These are phyloP conservation scores for Geranomyces variabilis DNA, from an alignment of 192 early-diverging fungal genomes.

Conservation along the genomic window DNA sequence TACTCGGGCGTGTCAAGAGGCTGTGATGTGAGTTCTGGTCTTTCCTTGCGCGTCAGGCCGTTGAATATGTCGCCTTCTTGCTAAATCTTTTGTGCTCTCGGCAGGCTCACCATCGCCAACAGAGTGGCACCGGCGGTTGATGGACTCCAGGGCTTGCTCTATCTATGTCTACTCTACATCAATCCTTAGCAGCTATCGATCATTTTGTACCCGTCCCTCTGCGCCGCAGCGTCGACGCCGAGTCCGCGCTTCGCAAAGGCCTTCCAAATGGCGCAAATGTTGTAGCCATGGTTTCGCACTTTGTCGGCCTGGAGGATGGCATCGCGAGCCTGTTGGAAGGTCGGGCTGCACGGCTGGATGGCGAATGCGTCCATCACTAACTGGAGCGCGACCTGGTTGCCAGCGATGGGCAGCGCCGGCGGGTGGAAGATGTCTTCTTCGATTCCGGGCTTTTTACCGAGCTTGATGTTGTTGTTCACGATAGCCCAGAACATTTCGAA, in stretches of 20 bases:
- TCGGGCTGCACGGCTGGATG: constrained; percentile 69
- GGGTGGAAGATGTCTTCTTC: constrained; percentile 10
- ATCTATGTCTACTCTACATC: no score
- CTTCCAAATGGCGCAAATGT: constrained; percentile 57
- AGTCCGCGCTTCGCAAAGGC: constrained; percentile 73
- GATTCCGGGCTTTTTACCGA: constrained; percentile 39
- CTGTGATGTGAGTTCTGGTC: no score
- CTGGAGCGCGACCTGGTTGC: constrained; percentile 56
- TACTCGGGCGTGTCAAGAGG: no score
- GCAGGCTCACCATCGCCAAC: no score
- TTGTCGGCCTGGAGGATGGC: constrained; percentile 63
- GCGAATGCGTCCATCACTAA: constrained; percentile 60
- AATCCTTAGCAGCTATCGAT: no score
- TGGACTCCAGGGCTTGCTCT: no score
- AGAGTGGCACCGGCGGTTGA: no score
- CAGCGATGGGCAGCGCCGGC: constrained; percentile 19
- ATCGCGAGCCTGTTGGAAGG: constrained; percentile 62
- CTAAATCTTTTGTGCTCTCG: no score
- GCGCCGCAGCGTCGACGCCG: no score
- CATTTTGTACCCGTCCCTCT: constrained; percentile 66
- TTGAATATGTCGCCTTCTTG: no score
- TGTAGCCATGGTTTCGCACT: constrained; percentile 47
- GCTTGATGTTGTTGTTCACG: no score
- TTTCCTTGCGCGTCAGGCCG: no score
- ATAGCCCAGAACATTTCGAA: constrained; percentile 66